Evolutionary conservation across 306 rosid species (phyloP).

Genomic region (cucumber (Cucumis sativus)): DNA sequence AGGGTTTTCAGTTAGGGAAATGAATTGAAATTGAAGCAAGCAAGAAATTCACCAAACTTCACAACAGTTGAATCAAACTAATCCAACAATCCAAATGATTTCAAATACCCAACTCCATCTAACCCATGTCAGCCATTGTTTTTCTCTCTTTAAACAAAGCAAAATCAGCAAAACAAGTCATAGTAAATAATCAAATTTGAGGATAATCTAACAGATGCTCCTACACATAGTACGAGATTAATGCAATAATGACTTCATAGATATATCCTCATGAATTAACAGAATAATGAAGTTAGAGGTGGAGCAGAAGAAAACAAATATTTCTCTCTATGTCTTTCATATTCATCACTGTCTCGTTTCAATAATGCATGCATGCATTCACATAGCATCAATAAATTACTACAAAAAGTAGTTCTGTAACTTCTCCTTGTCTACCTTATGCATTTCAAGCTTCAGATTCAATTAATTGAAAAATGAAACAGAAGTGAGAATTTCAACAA

Average conservation of each 20-base stretch:
- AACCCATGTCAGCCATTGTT: not conserved
- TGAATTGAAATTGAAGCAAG: not conserved
- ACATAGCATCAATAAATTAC: not conserved
- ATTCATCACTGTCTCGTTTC: not conserved
- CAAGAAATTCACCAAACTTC: conserved; percentile 5
- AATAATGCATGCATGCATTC: not conserved
- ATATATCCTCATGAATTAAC: not conserved
- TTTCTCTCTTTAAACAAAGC: not conserved
- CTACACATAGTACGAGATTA: not conserved
- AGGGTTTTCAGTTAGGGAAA: not conserved
- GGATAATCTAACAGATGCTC: not conserved
- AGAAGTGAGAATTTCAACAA: not conserved
- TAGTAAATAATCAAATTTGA: not conserved
- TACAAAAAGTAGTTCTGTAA: not conserved
- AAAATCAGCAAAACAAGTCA: not conserved
- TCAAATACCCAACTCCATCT: conserved; percentile 6
- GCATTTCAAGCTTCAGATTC: not conserved
- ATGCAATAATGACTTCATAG: not conserved
- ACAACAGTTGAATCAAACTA: not conserved
- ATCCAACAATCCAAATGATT: conserved; percentile 5
- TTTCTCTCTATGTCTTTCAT: not conserved
- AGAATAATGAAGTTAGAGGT: not conserved
- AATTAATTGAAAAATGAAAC: not conserved
- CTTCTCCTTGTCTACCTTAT: not conserved
- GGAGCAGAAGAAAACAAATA: not conserved